phyloP scores from a whole-genome alignment of 1,284 basidiomycete genomes.

The Ganoderma lucidum region DNA sequence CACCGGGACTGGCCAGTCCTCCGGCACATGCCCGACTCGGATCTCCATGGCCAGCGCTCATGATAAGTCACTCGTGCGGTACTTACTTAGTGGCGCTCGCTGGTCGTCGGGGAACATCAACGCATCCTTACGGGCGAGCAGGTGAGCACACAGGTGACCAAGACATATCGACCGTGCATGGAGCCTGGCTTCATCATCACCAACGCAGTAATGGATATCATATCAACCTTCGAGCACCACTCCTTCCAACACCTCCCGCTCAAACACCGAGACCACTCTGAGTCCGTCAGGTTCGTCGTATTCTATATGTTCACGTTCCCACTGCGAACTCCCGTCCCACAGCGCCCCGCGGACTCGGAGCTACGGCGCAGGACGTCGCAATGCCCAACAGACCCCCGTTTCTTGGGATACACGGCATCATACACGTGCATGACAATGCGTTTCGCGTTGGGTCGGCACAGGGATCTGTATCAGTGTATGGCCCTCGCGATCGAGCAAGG shows the following conservation, averaged over 20 bases:
- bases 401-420: neutral
- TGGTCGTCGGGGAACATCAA: neutral
- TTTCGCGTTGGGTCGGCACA: neutral
- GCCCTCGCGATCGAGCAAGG: neutral
- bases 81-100: neutral
- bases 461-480: neutral
- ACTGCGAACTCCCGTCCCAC: neutral
- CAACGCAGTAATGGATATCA: neutral
- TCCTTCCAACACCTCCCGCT: neutral
- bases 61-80: neutral
- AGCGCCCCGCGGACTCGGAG: conserved; percentile 1
- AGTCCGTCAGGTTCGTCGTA: neutral
- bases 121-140: neutral
- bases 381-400: neutral
- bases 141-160: neutral
- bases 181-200: neutral
- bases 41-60: neutral
- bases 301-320: neutral
- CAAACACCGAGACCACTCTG: neutral
- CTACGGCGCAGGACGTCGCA: neutral
- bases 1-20: neutral
- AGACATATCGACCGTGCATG: neutral
- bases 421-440: neutral
- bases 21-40: neutral
- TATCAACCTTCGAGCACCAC: no score